phyloP scores from a whole-genome alignment of 805 yeast species.

The Candida berthetii region DNA sequence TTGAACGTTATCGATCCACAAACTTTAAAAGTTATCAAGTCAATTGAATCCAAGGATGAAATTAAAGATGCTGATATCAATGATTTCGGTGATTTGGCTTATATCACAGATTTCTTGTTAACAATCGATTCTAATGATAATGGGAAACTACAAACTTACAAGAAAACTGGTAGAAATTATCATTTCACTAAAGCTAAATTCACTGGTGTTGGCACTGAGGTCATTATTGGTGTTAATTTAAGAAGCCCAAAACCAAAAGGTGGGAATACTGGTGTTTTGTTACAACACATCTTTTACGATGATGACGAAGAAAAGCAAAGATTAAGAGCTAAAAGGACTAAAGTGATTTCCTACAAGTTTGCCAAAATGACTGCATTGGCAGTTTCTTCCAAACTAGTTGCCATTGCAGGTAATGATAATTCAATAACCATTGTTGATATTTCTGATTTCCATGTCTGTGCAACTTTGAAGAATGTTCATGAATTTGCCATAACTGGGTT shows the following conservation, averaged over 20 bases:
- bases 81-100: constrained; percentile 62
- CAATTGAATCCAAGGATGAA: constrained; percentile 43
- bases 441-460: constrained; percentile 43
- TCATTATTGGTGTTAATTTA: constrained; percentile 39
- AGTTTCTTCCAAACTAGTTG: constrained; percentile 29
- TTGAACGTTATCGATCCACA: constrained; percentile 55
- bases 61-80: constrained; percentile 64
- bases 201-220: constrained; percentile 22
- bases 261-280: constrained; percentile 27
- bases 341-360: constrained; percentile 38
- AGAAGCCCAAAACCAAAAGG: constrained; percentile 21
- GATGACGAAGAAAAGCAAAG: constrained; percentile 7
- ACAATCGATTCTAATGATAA: constrained; percentile 7
- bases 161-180: constrained; percentile 16
- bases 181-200: constrained; percentile 36
- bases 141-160: constrained; percentile 7
- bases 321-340: constrained; percentile 29
- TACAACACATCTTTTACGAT: constrained; percentile 17
- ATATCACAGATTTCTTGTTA: constrained; percentile 50
- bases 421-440: constrained; percentile 53
- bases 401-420: constrained; percentile 49
- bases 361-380: constrained; percentile 54
- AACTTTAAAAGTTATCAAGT: constrained; percentile 45
- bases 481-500: constrained; percentile 73
- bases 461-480: constrained; percentile 59